Evolutionary conservation across 768 basidiomycete species (phyloP).

Genomic region (Pleurotus salmoneostramineus): DNA sequence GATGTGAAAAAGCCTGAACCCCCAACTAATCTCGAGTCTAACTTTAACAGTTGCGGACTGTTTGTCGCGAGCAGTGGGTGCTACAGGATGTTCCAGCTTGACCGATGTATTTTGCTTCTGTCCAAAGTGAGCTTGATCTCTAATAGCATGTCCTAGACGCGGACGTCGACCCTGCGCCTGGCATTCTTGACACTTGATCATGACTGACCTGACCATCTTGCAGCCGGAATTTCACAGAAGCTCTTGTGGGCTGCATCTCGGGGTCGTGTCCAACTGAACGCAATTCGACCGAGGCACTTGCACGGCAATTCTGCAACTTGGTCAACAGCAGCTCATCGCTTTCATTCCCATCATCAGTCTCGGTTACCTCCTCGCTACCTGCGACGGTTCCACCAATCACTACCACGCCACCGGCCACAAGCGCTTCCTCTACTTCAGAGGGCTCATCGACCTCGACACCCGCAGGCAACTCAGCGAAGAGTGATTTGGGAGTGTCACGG

Average conservation of each 20-base stretch:
- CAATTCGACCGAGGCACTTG: conserved; percentile 34
- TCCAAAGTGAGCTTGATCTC: conserved; percentile 21
- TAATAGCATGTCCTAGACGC: neutral
- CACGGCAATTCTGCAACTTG: conserved; percentile 44
- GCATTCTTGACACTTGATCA: neutral
- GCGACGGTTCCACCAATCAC: neutral
- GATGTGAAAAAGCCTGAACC: neutral
- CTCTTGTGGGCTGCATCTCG: conserved; percentile 33
- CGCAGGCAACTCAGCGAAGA: too few species aligned
- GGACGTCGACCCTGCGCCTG: too few species aligned
- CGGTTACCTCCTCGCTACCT: conserved; percentile 4
- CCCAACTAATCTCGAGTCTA: neutral
- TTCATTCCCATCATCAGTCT: conserved; percentile 27
- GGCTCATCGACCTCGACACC: neutral
- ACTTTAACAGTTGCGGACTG: conserved; percentile 38
- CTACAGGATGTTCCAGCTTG: conserved; percentile 39
- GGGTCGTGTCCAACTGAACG: conserved; percentile 32
- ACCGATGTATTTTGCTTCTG: conserved; percentile 50
- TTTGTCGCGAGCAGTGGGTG: conserved; percentile 30
- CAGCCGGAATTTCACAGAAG: conserved; percentile 30
- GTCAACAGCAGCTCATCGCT: conserved; percentile 30
- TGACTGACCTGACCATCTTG: neutral
- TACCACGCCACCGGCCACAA: neutral
- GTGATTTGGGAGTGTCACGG: too few species aligned
- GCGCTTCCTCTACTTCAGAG: neutral